Evolutionary conservation across 2,329 filamentous ascomycete genomes (phyloP).

Genomic region (Escovopsis sp.): DNA sequence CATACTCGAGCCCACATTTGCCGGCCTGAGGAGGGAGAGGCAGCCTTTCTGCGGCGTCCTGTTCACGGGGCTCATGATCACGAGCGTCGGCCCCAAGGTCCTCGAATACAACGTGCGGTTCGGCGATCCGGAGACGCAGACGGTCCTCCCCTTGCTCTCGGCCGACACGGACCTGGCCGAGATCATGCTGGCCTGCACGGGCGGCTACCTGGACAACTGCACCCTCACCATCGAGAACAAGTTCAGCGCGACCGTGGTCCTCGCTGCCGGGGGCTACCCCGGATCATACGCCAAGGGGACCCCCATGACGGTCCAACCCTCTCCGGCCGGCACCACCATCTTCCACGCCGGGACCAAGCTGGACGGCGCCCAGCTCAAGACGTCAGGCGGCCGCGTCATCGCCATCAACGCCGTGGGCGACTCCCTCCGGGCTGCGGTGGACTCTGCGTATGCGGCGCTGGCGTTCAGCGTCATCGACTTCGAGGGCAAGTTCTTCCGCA

Average conservation of each 20-base stretch:
- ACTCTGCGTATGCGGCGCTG: slow-evolving; percentile 76
- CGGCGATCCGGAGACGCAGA: slow-evolving; percentile 85
- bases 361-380: slow-evolving; percentile 48
- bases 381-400: slow-evolving; percentile 81
- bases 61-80: slow-evolving; percentile 92
- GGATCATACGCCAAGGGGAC: slow-evolving; percentile 71
- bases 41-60: slow-evolving; percentile 60
- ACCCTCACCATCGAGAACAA: slow-evolving; percentile 50
- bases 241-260: slow-evolving; percentile 84
- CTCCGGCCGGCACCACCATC: slow-evolving; percentile 41
- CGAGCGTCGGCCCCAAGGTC: slow-evolving; percentile 61
- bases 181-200: slow-evolving; percentile 73
- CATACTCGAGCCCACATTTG: slow-evolving; percentile 78
- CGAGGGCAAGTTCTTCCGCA: slow-evolving; percentile 79
- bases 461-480: slow-evolving; percentile 56
- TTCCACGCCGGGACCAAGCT: slow-evolving; percentile 87
- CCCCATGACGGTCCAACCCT: slow-evolving; percentile 32
- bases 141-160: slow-evolving; percentile 63
- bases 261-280: slow-evolving; percentile 84
- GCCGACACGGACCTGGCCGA: slow-evolving; percentile 71
- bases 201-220: slow-evolving; percentile 57
- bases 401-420: slow-evolving; percentile 65
- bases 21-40: slow-evolving; percentile 73
- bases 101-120: slow-evolving; percentile 91
- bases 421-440: slow-evolving; percentile 68